Evolutionary conservation across 192 early-diverging fungal species (phyloP).

Genomic region (Podila epigama): DNA sequence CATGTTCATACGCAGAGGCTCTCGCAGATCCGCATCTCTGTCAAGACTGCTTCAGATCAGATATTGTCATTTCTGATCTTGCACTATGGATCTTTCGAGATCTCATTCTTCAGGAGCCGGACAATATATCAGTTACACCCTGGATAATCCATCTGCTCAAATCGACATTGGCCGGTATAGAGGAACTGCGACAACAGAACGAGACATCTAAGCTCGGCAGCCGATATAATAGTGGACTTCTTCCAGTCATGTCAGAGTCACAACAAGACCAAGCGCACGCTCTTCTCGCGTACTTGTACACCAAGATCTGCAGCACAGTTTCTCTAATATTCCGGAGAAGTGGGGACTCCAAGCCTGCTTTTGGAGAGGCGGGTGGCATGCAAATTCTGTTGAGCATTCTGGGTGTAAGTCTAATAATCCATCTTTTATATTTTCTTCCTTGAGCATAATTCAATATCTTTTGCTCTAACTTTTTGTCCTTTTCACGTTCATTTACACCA

Average conservation of each 20-base stretch:
- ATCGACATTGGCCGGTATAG: conserved; percentile 38
- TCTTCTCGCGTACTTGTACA: conserved; percentile 35
- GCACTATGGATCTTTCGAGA: conserved; percentile 49
- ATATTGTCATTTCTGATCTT: conserved; percentile 48
- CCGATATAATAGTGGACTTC: conserved; percentile 15
- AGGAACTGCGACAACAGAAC: conserved; percentile 19
- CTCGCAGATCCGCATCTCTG: conserved; percentile 21
- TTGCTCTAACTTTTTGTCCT: background rate
- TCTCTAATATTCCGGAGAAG: conserved; percentile 47
- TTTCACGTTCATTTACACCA: background rate
- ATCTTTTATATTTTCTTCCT: background rate
- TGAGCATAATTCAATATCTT: too few species aligned
- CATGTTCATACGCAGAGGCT: conserved; percentile 19
- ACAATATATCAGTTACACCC: conserved; percentile 6
- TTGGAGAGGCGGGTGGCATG: conserved; percentile 50
- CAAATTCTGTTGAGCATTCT: conserved; percentile 45
- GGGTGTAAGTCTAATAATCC: conserved; percentile 26
- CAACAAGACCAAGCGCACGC: conserved; percentile 45
- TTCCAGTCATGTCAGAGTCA: conserved; percentile 16
- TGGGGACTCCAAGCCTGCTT: conserved; percentile 24
- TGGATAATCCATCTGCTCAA: conserved; percentile 46
- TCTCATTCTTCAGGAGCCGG: conserved; percentile 14
- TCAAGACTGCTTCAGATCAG: conserved; percentile 38
- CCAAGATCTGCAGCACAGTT: conserved; percentile 47
- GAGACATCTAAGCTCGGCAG: conserved; percentile 12